phyloP scores from a whole-genome alignment of 768 basidiomycete species.

The Lentinula raphanica region DNA sequence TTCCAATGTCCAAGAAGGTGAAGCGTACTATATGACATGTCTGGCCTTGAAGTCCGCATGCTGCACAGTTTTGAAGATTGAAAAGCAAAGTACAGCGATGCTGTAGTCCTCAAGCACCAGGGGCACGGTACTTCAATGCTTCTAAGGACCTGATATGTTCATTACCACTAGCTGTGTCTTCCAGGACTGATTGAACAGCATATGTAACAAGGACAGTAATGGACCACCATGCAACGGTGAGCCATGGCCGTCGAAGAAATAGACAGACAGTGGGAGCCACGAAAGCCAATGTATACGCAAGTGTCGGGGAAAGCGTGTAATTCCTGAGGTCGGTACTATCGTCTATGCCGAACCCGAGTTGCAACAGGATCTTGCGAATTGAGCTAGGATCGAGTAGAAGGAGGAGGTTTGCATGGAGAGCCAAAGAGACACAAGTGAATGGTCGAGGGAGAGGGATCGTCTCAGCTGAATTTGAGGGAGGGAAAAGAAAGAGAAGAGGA shows the following conservation, averaged over 20 bases:
- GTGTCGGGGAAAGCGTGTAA: slow-evolving; percentile 24
- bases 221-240: slow-evolving; percentile 51
- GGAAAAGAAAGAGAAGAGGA: slow-evolving; percentile 43
- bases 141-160: slow-evolving; percentile 47
- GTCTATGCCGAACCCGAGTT: background rate
- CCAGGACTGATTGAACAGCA: slow-evolving; percentile 40
- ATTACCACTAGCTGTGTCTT: slow-evolving; percentile 39
- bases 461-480: slow-evolving; percentile 16
- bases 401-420: slow-evolving; percentile 45
- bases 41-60: too few relatives aligned
- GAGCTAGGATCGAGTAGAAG: slow-evolving; percentile 36
- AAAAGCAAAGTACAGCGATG: too few relatives aligned
- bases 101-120: slow-evolving; percentile 47
- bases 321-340: slow-evolving; percentile 30
- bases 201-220: slow-evolving; percentile 37
- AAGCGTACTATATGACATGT: too few relatives aligned
- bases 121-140: slow-evolving; percentile 47
- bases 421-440: slow-evolving; percentile 44
- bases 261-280: slow-evolving; percentile 46
- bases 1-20: background rate
- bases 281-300: slow-evolving; percentile 35
- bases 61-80: too few relatives aligned
- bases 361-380: slow-evolving; percentile 25
- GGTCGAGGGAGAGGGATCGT: slow-evolving; percentile 38
- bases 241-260: slow-evolving; percentile 46